Percentiles rank a stretch among this genome's conserved stretches.
These are phyloP conservation scores for Maudiozyma barnettii DNA, from an alignment of 805 yeast genomes.

Conservation along the genomic window DNA sequence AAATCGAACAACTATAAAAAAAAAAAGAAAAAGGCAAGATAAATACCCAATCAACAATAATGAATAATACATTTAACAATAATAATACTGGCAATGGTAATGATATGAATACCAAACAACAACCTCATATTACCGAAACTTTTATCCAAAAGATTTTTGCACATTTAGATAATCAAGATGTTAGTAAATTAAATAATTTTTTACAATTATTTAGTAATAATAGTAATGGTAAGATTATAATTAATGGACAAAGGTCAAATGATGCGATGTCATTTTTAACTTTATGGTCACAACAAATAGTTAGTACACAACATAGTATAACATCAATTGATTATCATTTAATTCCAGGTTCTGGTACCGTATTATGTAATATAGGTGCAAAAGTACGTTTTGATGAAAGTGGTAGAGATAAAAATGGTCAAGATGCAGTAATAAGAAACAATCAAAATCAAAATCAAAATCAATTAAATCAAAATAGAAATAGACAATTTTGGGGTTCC, in stretches of 20 bases:
- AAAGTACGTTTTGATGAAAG: constrained; percentile 71
- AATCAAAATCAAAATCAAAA: constrained; percentile 9
- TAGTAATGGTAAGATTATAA: constrained; percentile 18
- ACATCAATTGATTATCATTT: constrained; percentile 59
- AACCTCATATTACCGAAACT: constrained; percentile 23
- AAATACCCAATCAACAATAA: not conserved
- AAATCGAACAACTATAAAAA: not conserved
- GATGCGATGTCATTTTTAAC: constrained; percentile 24
- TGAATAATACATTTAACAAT: not conserved
- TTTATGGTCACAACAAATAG: constrained; percentile 27
- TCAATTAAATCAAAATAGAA: constrained; percentile 31
- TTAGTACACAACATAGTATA: constrained; percentile 48
- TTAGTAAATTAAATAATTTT: constrained; percentile 23
- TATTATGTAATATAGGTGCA: constrained; percentile 41
- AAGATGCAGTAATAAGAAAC: constrained; percentile 41
- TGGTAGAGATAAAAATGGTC: constrained; percentile 58
- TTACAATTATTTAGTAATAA: constrained; percentile 16
- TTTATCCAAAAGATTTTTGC: constrained; percentile 29
- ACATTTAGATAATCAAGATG: constrained; percentile 27
- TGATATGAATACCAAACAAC: constrained; percentile 4
- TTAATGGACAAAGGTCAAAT: constrained; percentile 25
- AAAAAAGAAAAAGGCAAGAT: not conserved
- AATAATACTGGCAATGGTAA: not conserved
- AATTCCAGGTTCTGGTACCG: constrained; percentile 53
- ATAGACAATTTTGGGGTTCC: constrained; percentile 53